Evolutionary conservation across 106 monocot genomes (phyloP).

Genomic region (Dendrobium chrysotoxum): DNA sequence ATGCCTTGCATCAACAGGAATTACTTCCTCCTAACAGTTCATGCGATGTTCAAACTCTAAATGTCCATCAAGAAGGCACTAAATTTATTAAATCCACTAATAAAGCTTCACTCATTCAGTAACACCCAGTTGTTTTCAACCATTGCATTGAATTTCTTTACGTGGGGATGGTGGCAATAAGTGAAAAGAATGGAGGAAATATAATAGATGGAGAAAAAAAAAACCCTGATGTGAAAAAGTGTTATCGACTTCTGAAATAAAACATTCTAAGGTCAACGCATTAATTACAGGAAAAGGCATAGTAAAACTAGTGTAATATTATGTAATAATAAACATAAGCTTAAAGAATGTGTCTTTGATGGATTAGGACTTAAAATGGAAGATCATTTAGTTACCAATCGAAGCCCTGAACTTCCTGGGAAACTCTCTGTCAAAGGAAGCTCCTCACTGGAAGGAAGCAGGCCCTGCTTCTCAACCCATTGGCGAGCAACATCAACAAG

Average conservation of each 20-base stretch:
- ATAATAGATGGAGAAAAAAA: background rate
- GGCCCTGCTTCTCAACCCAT: constrained; percentile 95
- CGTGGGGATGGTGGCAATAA: background rate
- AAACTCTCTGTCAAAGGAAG: constrained; percentile 79
- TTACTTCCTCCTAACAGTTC: background rate
- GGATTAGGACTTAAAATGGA: background rate
- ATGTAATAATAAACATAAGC: background rate
- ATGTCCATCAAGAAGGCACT: background rate
- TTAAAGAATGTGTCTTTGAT: background rate
- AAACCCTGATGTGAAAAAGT: background rate
- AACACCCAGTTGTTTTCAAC: background rate
- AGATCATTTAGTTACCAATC: constrained; percentile 39
- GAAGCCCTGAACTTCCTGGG: constrained; percentile 52
- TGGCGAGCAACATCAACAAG: constrained; percentile 94
- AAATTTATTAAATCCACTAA: background rate
- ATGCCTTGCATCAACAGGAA: background rate
- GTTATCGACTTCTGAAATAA: background rate
- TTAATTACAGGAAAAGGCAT: background rate
- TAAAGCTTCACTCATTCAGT: background rate
- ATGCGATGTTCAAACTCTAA: background rate
- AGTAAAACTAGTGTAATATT: background rate
- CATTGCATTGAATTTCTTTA: background rate
- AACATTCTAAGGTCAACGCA: background rate
- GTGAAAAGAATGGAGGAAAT: background rate
- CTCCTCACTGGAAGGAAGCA: constrained; percentile 81